Conservation (phyloP, 1,139 yeast genomes). For the Zhuliangozyma blackwelliae region DNA sequence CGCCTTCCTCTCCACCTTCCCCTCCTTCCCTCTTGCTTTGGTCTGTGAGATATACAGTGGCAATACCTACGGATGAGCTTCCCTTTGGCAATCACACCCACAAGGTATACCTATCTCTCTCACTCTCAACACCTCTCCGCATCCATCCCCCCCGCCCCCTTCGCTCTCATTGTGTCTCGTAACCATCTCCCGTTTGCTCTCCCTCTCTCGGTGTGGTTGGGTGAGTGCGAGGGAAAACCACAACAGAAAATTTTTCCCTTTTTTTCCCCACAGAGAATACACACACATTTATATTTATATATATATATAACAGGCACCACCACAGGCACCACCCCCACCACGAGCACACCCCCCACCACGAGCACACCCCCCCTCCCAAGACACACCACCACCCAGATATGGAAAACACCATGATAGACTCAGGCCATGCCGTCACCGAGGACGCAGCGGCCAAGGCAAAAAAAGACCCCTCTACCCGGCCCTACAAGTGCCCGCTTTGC, state of each 20-base stretch:
- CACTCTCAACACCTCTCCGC: too few relatives aligned
- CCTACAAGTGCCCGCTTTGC: constrained; percentile 89
- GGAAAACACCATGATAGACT: neutral
- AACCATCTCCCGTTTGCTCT: too few relatives aligned
- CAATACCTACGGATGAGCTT: too few relatives aligned
- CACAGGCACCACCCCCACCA: neutral
- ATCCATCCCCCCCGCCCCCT: too few relatives aligned
- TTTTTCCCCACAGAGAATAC: neutral
- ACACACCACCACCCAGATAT: neutral
- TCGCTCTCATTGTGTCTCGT: too few relatives aligned
- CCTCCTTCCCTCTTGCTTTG: too few relatives aligned
- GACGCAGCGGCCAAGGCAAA: constrained; percentile 6
- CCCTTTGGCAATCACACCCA: too few relatives aligned
- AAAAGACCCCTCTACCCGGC: constrained; percentile 41
- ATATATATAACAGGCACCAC: neutral
- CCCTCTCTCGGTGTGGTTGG: too few relatives aligned
- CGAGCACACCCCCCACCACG: neutral
- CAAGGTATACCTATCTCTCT: too few relatives aligned
- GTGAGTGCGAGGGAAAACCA: neutral
- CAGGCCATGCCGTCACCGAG: neutral
- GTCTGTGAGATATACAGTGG: too few relatives aligned
- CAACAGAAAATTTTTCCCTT: neutral
- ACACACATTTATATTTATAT: neutral
- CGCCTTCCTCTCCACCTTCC: too few relatives aligned
- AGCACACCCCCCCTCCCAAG: neutral